Base-by-base conservation (phyloP, 2,329 filamentous ascomycete species). In the Pseudogymnoascus verrucosus region DNA sequence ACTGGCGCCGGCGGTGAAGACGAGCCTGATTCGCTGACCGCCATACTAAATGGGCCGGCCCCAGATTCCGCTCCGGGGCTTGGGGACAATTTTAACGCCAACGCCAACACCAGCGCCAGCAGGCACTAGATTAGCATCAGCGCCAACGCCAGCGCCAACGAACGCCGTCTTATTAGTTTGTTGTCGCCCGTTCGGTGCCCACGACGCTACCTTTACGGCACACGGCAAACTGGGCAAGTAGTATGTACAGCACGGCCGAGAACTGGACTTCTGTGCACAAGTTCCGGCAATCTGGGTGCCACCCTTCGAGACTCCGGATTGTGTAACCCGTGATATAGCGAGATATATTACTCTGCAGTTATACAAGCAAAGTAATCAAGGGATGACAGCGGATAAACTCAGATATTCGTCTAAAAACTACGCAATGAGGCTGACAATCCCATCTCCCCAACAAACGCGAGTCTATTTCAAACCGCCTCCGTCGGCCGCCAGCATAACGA, bases 11-110 rank as follows among this genome's bases (percentile, higher is more conserved):
- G 51, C 51, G 51, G 51, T 57, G 51, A 57, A 6, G 7, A 8
- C n/a, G 51, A 19, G 51, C 16, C n/a, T 57, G 51, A 57, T 57
- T 57, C 51, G 51, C 51, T 57, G 26, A 12, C 5, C 19, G 51
- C 51, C 28, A 21, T 34, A 2, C 51, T 57, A 57, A 54, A 57
- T 57, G 51, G 51, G 8, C 51, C 51, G 51, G 51, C 51, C 51
- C 51, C 51, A 57, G 51, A 57, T 57, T 57, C 51, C 51, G 51
- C n/a, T 57, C 51, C 34, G 26, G n/a, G 28, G 8, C 7, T 54
- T 14, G 10, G 26, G n/a, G 26, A 19, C 26, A 54, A 19, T 54
- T 54, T 54, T 54, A 54, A 54, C 47, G 47, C 47, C 47, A 57
- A 34, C 26, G 23, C 44, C 44, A 54, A 14, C 44, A 7, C 51